Evolutionary conservation across 2,329 filamentous ascomycete species (phyloP).

Genomic region (Knufia petricola): DNA sequence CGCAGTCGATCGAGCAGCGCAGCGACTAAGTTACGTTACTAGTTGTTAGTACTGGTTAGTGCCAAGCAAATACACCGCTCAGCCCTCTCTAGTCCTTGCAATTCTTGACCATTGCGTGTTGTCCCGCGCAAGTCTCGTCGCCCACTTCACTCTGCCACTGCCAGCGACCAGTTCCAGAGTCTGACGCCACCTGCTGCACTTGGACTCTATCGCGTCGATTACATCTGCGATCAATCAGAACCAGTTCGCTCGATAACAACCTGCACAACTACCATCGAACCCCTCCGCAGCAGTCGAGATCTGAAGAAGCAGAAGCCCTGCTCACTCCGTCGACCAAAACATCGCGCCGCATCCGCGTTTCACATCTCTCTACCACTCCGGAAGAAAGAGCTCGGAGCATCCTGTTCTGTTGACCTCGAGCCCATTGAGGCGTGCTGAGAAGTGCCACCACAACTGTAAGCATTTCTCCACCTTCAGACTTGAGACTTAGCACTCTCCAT

Average conservation of each 20-base stretch:
- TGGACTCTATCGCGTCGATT: neutral
- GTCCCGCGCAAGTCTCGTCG: constrained; percentile 9
- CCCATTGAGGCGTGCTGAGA: neutral
- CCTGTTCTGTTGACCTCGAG: constrained; percentile 1
- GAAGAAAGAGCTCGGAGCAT: neutral
- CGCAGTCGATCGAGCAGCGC: neutral
- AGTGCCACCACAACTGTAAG: constrained; percentile 6
- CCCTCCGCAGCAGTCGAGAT: constrained; percentile 7
- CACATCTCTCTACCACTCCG: neutral
- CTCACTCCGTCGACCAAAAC: neutral
- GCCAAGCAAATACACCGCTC: constrained; percentile 11
- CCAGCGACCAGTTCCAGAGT: neutral
- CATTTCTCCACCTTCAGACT: constrained; percentile 5
- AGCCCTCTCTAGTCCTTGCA: constrained; percentile 8
- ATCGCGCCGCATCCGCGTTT: constrained; percentile 2
- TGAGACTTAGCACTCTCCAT: neutral
- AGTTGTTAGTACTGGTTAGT: neutral
- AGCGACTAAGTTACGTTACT: neutral
- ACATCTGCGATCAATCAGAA: neutral
- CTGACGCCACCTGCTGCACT: neutral
- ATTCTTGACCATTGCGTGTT: constrained; percentile 7
- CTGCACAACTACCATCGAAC: neutral
- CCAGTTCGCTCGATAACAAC: neutral
- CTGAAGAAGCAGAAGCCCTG: neutral
- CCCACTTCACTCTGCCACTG: constrained; percentile 6